Conservation (phyloP, 176 grass and related monocot species). For the Thalia dealbata region DNA sequence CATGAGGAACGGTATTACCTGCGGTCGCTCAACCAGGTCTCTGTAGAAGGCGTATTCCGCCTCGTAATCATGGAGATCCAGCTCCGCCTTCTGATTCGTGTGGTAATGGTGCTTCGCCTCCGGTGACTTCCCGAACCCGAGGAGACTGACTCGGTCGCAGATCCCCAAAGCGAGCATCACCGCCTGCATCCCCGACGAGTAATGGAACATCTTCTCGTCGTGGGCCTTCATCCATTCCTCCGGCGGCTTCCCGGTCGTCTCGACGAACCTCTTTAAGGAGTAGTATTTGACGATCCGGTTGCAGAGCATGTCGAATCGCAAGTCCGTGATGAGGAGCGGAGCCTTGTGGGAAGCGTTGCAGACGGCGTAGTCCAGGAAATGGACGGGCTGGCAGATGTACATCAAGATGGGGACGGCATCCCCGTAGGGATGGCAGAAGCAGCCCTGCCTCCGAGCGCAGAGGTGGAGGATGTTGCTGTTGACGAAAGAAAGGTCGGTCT, state of each 20-base stretch:
- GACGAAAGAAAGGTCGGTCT: conserved; percentile 49
- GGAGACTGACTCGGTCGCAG: conserved; percentile 35
- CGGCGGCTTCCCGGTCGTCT: conserved; percentile 28
- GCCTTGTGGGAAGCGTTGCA: conserved; percentile 40
- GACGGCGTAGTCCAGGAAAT: conserved; percentile 55
- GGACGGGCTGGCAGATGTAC: conserved; percentile 66
- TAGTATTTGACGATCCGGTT: conserved; percentile 61
- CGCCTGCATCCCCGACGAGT: conserved; percentile 78
- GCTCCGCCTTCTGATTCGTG: conserved; percentile 3
- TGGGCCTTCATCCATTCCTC: conserved; percentile 38
- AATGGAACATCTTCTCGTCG: conserved; percentile 62
- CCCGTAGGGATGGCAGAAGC: conserved; percentile 53
- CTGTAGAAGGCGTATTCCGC: background rate
- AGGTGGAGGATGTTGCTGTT: conserved; percentile 57
- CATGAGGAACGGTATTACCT: background rate
- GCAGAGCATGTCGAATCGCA: conserved; percentile 52
- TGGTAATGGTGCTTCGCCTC: conserved; percentile 8
- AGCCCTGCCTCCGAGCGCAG: conserved; percentile 31
- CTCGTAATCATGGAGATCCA: conserved; percentile 1
- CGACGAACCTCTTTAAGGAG: conserved; percentile 51
- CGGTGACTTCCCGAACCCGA: conserved; percentile 18
- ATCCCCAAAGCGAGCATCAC: conserved; percentile 45
- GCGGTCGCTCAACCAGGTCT: background rate
- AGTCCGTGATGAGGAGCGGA: conserved; percentile 50
- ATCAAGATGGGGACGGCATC: conserved; percentile 34